A percentile compares a stretch with the other conserved stretches of the same genome.
Conservation (phyloP, 169 alveolate genomes). For the Plasmodium reichenowi region DNA sequence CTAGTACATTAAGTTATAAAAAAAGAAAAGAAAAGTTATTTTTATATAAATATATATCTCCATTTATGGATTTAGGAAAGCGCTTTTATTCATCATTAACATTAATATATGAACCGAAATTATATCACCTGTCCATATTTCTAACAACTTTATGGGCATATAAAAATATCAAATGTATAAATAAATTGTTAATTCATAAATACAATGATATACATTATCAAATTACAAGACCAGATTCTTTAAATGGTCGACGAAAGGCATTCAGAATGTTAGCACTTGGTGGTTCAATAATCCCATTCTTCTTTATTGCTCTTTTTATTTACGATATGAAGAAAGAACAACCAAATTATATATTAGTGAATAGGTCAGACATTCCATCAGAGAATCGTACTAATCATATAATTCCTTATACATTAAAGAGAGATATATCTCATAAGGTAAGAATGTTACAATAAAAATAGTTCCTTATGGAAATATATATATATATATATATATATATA, state of each 20-base stretch:
- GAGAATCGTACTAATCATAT: neutral
- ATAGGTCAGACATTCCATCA: neutral
- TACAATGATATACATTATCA: constrained; percentile 62
- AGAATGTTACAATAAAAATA: neutral
- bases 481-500: constrained; percentile 5
- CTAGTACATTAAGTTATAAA: neutral
- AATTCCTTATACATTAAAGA: constrained; percentile 42
- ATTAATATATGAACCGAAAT: constrained; percentile 50
- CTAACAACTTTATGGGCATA: constrained; percentile 46
- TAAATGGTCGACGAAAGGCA: constrained; percentile 39
- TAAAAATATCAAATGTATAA: constrained; percentile 44
- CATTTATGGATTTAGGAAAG: constrained; percentile 43
- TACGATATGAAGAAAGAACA: constrained; percentile 24
- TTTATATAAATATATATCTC: constrained; percentile 18
- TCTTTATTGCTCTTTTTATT: constrained; percentile 22
- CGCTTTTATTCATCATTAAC: constrained; percentile 36
- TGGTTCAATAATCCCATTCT: constrained; percentile 40
- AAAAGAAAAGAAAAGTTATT: constrained; percentile 8
- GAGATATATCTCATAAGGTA: constrained; percentile 45
- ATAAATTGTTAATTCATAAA: constrained; percentile 36
- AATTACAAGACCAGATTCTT: constrained; percentile 52
- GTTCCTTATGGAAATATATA: neutral
- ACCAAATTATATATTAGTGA: constrained; percentile 1
- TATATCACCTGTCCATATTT: constrained; percentile 39
- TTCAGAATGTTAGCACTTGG: constrained; percentile 50